Evolutionary conservation across 495 filamentous ascomycete species (phyloP).

Genomic region (Lophiotrema nucula): DNA sequence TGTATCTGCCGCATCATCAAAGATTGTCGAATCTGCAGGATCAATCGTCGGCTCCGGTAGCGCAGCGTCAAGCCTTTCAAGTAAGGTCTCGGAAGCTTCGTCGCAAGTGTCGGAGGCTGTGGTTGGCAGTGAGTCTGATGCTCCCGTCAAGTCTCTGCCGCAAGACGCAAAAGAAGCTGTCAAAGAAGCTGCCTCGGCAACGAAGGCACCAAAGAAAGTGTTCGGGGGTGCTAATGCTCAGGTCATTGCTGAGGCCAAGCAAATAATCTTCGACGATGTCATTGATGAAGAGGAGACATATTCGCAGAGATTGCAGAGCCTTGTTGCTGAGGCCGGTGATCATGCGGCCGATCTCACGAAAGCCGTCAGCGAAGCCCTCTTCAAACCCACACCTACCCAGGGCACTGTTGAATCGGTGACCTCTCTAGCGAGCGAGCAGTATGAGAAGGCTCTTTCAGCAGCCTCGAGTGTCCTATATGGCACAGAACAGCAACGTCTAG

Average conservation of each 20-base stretch:
- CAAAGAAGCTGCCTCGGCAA: slow-evolving; percentile 1
- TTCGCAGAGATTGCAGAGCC: slow-evolving; percentile 51
- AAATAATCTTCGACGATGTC: slow-evolving; percentile 55
- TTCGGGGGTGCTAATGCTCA: slow-evolving; percentile 58
- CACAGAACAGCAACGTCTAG: slow-evolving; percentile 50
- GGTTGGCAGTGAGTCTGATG: slow-evolving; percentile 18
- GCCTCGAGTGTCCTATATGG: slow-evolving; percentile 61
- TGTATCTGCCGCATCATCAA: slow-evolving; percentile 37
- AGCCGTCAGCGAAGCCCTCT: slow-evolving; percentile 55
- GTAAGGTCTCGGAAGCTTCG: slow-evolving; percentile 24
- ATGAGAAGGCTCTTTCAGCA: slow-evolving; percentile 55
- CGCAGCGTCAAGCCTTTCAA: slow-evolving; percentile 6
- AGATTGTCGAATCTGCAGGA: slow-evolving; percentile 41
- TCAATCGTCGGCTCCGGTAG: slow-evolving; percentile 29
- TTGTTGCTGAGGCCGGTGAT: slow-evolving; percentile 52
- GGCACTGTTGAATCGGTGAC: slow-evolving; percentile 48
- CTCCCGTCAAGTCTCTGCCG: slow-evolving; percentile 29
- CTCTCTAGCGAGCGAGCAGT: slow-evolving; percentile 55
- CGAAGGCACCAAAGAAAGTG: slow-evolving; percentile 44
- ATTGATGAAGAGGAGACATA: slow-evolving; percentile 49
- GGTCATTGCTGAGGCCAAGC: slow-evolving; percentile 46
- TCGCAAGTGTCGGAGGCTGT: slow-evolving; percentile 27
- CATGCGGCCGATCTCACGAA: slow-evolving; percentile 52
- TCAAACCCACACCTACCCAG: slow-evolving; percentile 45
- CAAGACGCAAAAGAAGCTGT: background rate